phyloP scores from a whole-genome alignment of 139 green algal genomes.

The Chlorella sp. region DNA sequence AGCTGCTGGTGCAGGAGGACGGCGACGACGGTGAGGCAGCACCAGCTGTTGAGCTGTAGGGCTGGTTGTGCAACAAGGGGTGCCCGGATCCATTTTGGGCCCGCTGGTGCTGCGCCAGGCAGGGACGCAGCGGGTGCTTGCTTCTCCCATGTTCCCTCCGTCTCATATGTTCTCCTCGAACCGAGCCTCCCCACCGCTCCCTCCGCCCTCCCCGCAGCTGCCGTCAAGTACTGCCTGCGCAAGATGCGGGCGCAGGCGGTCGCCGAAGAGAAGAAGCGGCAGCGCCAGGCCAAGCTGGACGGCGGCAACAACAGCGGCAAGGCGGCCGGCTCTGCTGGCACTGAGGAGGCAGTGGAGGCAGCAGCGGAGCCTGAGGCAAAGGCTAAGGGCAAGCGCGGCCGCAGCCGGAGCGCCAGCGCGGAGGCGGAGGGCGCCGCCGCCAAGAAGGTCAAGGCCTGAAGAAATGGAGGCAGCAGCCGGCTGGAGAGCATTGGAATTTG shows the following conservation, averaged over 20 bases:
- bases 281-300: constrained; percentile 43
- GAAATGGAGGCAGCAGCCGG: too few relatives aligned
- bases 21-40: constrained; percentile 65
- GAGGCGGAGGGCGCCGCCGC: constrained; percentile 7
- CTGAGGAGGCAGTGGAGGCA: not conserved
- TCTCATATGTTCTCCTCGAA: too few relatives aligned
- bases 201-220: constrained; percentile 27
- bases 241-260: constrained; percentile 43
- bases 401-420: not conserved
- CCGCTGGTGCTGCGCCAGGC: too few relatives aligned
- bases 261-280: constrained; percentile 45
- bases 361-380: not conserved
- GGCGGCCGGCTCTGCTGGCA: too few relatives aligned
- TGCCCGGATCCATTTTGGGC: too few relatives aligned
- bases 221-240: constrained; percentile 38
- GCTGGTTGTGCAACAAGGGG: too few relatives aligned
- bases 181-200: too few relatives aligned
- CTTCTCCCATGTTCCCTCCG: too few relatives aligned
- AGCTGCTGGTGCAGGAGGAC: constrained; percentile 79
- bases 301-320: not conserved
- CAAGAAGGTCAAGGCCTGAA: constrained; percentile 39
- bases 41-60: too few relatives aligned
- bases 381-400: constrained; percentile 21
- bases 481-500: too few relatives aligned
- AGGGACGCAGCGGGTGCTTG: too few relatives aligned